Base-by-base conservation (phyloP, 169 alveolate genomes). In the Theileria sp. region DNA sequence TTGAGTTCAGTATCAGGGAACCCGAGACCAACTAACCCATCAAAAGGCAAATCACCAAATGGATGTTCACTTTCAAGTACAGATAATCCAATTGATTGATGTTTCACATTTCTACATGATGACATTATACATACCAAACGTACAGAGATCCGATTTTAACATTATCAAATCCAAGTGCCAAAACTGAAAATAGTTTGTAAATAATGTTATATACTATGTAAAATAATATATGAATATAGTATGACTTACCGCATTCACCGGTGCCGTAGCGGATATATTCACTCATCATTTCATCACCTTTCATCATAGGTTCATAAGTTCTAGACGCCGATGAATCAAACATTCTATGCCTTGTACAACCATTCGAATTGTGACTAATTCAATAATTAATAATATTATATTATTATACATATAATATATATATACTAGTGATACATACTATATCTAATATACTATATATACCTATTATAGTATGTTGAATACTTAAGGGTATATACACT, bases 21-120 rank as follows among this genome's bases (percentile, higher is more conserved):
- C 44, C 98, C 98, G 70, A 95, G 92, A 19, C 98, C 98, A 58
- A 95, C 95, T 34, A 95, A 91, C 67, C 98, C 98, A 77, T 95
- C 98, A 75, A 95, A 95, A 17, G 98, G 98, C 56, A 94, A 79
- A 9, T 92, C 96, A 13, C 94, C 95, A 76, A 94, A 94, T 36
- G 97, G 97, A 79, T 91, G 92, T 44, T 88, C 77, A 21, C 96
- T 88, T 73, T 93, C 98, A 69, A 69, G 77, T 26, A 94, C 88
- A 3, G 97, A 96, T 81, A 95, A 87, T 25, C 97, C 97, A 32
- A 95, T 81, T 15, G 95, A 87, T 82, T 95, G 97, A 67, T 94
- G 87, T 26, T 89, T 92, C 38, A 94, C 93, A 58, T 72, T 82
- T 44, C 95, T 88, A 89, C 19, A 72, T 26, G 36, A 36, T 62